Evolutionary conservation across 2,329 filamentous ascomycete species (phyloP).

Genomic region (Sphaerostilbella broomeana): DNA sequence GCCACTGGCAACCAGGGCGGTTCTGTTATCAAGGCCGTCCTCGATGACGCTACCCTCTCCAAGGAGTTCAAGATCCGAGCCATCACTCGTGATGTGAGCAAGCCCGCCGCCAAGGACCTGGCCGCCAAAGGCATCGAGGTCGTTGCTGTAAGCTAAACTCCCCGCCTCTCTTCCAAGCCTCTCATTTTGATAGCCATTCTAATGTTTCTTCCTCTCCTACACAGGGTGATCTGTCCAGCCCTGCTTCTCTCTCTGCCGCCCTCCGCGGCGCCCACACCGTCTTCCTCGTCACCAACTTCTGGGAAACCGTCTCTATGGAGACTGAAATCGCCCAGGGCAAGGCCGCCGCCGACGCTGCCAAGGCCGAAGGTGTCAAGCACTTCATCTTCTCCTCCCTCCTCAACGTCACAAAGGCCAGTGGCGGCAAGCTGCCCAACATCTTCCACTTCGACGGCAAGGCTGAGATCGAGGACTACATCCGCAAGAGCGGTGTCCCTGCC

Average conservation of each 20-base stretch:
- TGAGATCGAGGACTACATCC: constrained; percentile 50
- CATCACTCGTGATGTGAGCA: constrained; percentile 39
- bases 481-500: constrained; percentile 38
- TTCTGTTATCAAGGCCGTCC: constrained; percentile 38
- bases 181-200: too few relatives aligned
- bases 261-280: constrained; percentile 38
- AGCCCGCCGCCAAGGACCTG: constrained; percentile 33
- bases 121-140: constrained; percentile 37
- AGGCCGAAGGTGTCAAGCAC: constrained; percentile 37
- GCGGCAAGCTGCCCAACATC: constrained; percentile 33
- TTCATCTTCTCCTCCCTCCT: constrained; percentile 41
- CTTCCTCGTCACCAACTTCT: constrained; percentile 36
- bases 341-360: constrained; percentile 39
- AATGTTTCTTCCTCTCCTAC: too few relatives aligned
- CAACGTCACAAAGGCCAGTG: constrained; percentile 30
- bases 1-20: constrained; percentile 45
- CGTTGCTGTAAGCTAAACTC: constrained; percentile 25
- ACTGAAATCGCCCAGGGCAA: constrained; percentile 38
- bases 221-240: constrained; percentile 36
- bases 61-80: constrained; percentile 39
- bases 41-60: constrained; percentile 39
- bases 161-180: too few relatives aligned
- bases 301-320: constrained; percentile 28
- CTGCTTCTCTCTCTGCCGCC: constrained; percentile 29
- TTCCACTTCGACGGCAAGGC: constrained; percentile 53